Evolutionary conservation across 2,329 filamentous ascomycete species (phyloP).

Genomic region (Drechslerella dactyloides): DNA sequence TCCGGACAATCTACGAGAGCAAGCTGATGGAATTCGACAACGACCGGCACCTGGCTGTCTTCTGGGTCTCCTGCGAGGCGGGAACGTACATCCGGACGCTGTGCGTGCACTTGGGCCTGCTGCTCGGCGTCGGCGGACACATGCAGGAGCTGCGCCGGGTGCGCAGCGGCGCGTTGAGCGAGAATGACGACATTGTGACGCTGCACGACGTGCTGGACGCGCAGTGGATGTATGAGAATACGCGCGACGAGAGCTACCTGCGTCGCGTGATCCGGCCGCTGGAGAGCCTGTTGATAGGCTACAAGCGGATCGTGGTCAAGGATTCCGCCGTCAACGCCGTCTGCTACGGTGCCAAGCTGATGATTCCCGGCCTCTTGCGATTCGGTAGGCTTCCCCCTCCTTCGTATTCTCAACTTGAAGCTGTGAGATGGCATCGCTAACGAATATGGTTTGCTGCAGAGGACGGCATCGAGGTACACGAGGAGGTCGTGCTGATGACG

Average conservation of each 20-base stretch:
- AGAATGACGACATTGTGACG: slow-evolving; percentile 85
- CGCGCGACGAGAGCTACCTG: slow-evolving; percentile 89
- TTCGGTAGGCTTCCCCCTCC: slow-evolving; percentile 68
- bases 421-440: slow-evolving; percentile 17
- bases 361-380: slow-evolving; percentile 93
- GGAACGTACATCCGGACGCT: slow-evolving; percentile 99
- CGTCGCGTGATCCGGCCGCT: slow-evolving; percentile 89
- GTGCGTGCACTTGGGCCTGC: slow-evolving; percentile 85
- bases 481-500: slow-evolving; percentile 97
- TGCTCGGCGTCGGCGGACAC: slow-evolving; percentile 85
- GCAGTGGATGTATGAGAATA: slow-evolving; percentile 95
- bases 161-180: slow-evolving; percentile 91
- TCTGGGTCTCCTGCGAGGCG: slow-evolving; percentile 99
- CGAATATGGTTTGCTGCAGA: slow-evolving; percentile 68
- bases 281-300: slow-evolving; percentile 86
- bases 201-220: slow-evolving; percentile 95
- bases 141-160: slow-evolving; percentile 98
- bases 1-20: slow-evolving; percentile 93
- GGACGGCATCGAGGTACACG: slow-evolving; percentile 86
- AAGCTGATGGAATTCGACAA: slow-evolving; percentile 98
- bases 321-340: slow-evolving; percentile 95
- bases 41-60: slow-evolving; percentile 93
- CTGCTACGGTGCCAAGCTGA: slow-evolving; percentile 97
- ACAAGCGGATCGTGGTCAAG: slow-evolving; percentile 98
- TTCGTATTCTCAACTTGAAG: slow-evolving; percentile 17